phyloP scores from a whole-genome alignment of 1,284 basidiomycete species.

The Ustilago crameri region DNA sequence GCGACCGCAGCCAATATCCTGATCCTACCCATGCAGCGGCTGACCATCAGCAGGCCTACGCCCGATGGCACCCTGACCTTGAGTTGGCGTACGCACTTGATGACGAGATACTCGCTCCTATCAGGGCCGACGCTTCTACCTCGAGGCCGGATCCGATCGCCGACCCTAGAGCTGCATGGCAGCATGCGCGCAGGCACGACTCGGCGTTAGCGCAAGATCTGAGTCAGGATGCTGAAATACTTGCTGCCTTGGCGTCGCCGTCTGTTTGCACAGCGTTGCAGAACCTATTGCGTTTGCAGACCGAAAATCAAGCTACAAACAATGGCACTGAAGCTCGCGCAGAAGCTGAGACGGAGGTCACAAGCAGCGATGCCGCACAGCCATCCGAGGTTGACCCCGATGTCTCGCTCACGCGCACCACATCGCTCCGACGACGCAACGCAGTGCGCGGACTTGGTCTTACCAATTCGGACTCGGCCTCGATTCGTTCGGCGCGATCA shows the following conservation, averaged over 20 bases:
- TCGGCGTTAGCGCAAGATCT: slow-evolving; percentile 7
- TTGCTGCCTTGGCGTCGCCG: slow-evolving; percentile 15
- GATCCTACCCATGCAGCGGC: slow-evolving; percentile 4
- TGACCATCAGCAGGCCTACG: slow-evolving; percentile 17
- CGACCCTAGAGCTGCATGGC: slow-evolving; percentile 22
- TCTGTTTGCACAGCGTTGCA: slow-evolving; percentile 16
- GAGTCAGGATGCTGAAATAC: slow-evolving; percentile 19
- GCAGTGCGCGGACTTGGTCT: slow-evolving; percentile 33
- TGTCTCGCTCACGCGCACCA: slow-evolving; percentile 31
- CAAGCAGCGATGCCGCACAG: not conserved
- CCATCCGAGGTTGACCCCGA: slow-evolving; percentile 20
- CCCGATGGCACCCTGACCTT: slow-evolving; percentile 34
- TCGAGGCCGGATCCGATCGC: slow-evolving; percentile 32
- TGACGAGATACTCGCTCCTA: slow-evolving; percentile 26
- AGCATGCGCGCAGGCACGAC: slow-evolving; percentile 22
- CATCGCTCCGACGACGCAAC: slow-evolving; percentile 34
- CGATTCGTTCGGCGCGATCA: slow-evolving; percentile 32
- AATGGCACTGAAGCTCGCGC: not conserved
- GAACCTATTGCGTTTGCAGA: slow-evolving; percentile 2
- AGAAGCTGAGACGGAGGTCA: not conserved
- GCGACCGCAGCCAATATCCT: slow-evolving; percentile 19
- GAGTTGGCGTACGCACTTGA: slow-evolving; percentile 35
- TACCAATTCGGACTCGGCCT: slow-evolving; percentile 23
- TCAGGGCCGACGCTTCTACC: not conserved
- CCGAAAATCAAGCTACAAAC: not conserved